A percentile compares a stretch with the other conserved stretches of the same genome.
Evolutionary conservation across 495 filamentous ascomycete genomes (phyloP).

Genomic region (Aeminium ludgeri): DNA sequence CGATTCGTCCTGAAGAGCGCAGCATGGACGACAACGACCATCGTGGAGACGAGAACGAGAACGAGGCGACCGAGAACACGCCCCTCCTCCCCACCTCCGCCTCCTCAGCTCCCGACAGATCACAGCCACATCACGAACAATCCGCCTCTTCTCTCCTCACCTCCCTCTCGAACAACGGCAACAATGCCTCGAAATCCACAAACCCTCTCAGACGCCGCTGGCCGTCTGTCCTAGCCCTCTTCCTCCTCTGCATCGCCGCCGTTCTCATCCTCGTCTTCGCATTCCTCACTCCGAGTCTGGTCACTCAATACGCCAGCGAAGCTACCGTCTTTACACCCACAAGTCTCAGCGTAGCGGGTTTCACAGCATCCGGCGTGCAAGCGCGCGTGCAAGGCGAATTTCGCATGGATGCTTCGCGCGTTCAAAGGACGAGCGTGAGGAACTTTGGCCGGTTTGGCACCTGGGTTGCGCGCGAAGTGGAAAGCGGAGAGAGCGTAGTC

Average conservation of each 20-base stretch:
- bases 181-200: not conserved
- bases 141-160: not conserved
- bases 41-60: not conserved
- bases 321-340: constrained; percentile 67
- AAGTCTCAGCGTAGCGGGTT: constrained; percentile 63
- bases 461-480: constrained; percentile 60
- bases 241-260: constrained; percentile 31
- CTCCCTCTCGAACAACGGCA: not conserved
- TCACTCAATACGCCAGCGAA: constrained; percentile 71
- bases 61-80: constrained; percentile 1
- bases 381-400: constrained; percentile 69
- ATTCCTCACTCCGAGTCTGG: constrained; percentile 62
- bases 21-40: too few relatives aligned
- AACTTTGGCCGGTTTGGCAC: constrained; percentile 62
- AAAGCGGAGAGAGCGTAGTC: constrained; percentile 50
- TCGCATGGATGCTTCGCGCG: constrained; percentile 54
- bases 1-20: too few relatives aligned
- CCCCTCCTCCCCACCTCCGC: not conserved
- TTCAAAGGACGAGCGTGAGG: constrained; percentile 50
- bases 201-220: constrained; percentile 26
- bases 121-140: constrained; percentile 1
- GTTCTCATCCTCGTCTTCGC: constrained; percentile 39
- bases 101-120: not conserved
- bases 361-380: constrained; percentile 57
- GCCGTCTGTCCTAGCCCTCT: constrained; percentile 40